Base-by-base conservation (phyloP, 331 rosid species). In the Quercus tomentella region DNA sequence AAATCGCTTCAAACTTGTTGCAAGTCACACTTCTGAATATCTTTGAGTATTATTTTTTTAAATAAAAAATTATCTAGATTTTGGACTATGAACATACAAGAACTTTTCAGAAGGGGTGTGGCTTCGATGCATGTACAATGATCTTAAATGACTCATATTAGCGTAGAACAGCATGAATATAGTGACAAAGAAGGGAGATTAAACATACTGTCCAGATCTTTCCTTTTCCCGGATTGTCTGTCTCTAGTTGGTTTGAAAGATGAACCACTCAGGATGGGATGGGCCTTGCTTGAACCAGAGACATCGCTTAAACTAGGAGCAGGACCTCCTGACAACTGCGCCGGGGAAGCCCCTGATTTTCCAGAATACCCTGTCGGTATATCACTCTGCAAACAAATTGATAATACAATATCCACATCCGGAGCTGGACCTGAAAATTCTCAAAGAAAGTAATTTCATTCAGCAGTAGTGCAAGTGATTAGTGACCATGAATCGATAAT, bases 301-400 rank as follows among this genome's bases (percentile, higher is more conserved):
- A 90, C 90, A 77, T 91, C 99, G 28, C 97, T 93, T 5, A 93
- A 86, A 55, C 83, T 80, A 74, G 92, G 92, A 68, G 87, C 90
- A 52, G 88, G 84, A 84, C 90, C 88, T n/a, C 82, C 84, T 17
- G 88, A 77, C 78, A 82, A 82, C 30, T 81, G 92, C 18, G 83
- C 23, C 57, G 78, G 61, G 49, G 83, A 73, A 15, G 81, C 70
- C 67, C 89, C 89, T 7, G 80, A 43, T 82, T 90, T 91, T 60
- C 78, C 88, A 79, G 89, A 80, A 55, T 88, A 90, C 56, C 84
- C 84, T 22, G 74, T 66, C 31, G 88, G 86, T 41, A 90, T 76
- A 79, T 95, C 91, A 82, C 92, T 91, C 80, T 93, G 97, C 80
- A 95, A 85, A 85, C 97, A 95, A 82, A 95, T 90, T 28, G 94